Evolutionary conservation across 257 asterid species (phyloP).

Genomic region (Nicotiana paniculata): DNA sequence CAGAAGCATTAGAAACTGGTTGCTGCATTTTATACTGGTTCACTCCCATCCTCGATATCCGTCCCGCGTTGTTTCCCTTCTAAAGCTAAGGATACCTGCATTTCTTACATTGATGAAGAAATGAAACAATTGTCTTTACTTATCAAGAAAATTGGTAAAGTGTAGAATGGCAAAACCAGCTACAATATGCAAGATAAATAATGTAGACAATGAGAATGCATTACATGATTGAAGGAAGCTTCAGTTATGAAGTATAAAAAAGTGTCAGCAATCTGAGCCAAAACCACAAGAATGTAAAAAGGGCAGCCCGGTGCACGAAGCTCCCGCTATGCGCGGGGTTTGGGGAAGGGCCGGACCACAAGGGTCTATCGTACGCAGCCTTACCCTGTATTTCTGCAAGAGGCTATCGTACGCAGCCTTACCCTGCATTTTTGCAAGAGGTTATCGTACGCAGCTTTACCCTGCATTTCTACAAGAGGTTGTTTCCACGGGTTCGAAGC

Average conservation of each 20-base stretch:
- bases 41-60: no score
- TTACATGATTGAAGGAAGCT: slow-evolving; percentile 74
- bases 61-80: no score
- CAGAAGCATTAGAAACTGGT: not conserved
- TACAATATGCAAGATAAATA: slow-evolving; percentile 25
- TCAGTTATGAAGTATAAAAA: slow-evolving; percentile 58
- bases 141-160: slow-evolving; percentile 66
- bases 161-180: slow-evolving; percentile 47
- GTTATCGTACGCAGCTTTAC: no score
- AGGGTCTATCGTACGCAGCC: no score
- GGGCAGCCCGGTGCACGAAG: no score
- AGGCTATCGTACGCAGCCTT: no score
- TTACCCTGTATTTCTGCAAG: no score
- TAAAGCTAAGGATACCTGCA: not conserved
- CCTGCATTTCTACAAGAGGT: no score
- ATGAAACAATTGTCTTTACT: slow-evolving; percentile 22
- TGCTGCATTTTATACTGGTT: not conserved
- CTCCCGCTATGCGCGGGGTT: no score
- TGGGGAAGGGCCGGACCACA: no score
- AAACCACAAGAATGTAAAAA: slow-evolving; percentile 40
- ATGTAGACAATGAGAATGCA: slow-evolving; percentile 65
- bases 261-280: slow-evolving; percentile 49
- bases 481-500: no score
- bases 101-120: not conserved
- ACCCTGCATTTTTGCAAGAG: no score